phyloP scores from a whole-genome alignment of 225 moss, liverwort and hornwort species.

The Pseudisothecium myosuroides region DNA sequence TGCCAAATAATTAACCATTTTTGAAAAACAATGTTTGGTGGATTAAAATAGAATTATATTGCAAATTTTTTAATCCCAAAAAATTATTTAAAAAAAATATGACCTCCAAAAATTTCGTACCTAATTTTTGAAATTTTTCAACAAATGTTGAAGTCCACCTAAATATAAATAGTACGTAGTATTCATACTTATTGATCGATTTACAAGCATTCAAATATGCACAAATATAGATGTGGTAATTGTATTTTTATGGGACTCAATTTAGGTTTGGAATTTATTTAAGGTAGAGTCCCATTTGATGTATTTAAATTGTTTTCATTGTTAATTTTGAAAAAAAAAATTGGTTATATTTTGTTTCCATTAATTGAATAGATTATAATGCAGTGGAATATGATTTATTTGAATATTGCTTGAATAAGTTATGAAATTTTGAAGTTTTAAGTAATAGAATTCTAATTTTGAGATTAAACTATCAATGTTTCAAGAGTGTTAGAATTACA shows the following conservation, averaged over 20 bases:
- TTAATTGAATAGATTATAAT: not conserved
- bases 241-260: too few relatives aligned
- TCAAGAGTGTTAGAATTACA: not conserved
- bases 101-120: not conserved
- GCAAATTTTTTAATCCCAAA: not conserved
- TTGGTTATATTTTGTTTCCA: not conserved
- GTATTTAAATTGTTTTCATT: not conserved
- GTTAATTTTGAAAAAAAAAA: too few relatives aligned
- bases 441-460: not conserved
- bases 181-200: not conserved
- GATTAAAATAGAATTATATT: not conserved
- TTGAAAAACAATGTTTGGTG: not conserved
- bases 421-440: not conserved
- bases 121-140: not conserved
- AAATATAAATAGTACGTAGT: too few relatives aligned
- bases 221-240: accelerated
- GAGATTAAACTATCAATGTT: too few relatives aligned
- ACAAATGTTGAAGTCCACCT: not conserved
- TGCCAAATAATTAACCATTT: not conserved
- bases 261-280: not conserved
- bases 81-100: too few relatives aligned
- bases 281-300: not conserved
- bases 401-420: accelerated
- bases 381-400: too few relatives aligned
- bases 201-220: not conserved